Evolutionary conservation across 1,284 basidiomycete species (phyloP), one percentile per base, ranked within the genome.

Genomic region (Mrakiaceae sp.): DNA sequence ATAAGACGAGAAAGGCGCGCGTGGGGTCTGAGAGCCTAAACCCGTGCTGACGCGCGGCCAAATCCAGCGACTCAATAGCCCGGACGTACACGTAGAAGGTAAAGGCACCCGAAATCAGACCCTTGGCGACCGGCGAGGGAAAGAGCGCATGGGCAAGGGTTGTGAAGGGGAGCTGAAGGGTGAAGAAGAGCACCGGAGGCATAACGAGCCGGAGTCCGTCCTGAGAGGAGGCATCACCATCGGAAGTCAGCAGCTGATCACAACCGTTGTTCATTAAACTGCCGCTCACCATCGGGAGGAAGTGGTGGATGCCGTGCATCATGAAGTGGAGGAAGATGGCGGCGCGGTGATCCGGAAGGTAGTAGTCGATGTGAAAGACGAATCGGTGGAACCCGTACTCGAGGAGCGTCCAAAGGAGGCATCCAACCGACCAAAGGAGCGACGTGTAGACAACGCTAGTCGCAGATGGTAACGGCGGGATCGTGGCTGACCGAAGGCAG

Each of bases 371-470:
- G 78, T 99, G 96, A 84, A 99, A 99, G 62, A 99, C 79, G 84
- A 97, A 98, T 46, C 95, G 87, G 78, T 99, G 96, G 72, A 99
- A 78, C n/a, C 79, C 78, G 76, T 98, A 99, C 76, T 98, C 96
- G 75, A 99, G 79, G 67, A 57, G 42, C 43, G 55, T 57, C 55
- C 55, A 57, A 5, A 57, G 55, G 55, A 57, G 46, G 42, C 43
- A 44, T 40, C 55, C 55, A 8, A 57, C 43, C 6, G 55, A 12
- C 55, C 55, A 57, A 42, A 27, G 27, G 27, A 27, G 27, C 27
- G 27, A 27, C 27, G 27, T 79, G 71, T 85, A 83, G 43, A 73
- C 68, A 39, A 65, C 9, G 5, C 52, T 54, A 3, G 8, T 7
- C 8, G 52, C 10, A 8, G 60, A 57, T 14, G 66, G 68, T 6